Evolutionary conservation across 768 basidiomycete species (phyloP), one percentile per base, ranked within the genome.

Genomic region (Gloeostereum incarnatum): DNA sequence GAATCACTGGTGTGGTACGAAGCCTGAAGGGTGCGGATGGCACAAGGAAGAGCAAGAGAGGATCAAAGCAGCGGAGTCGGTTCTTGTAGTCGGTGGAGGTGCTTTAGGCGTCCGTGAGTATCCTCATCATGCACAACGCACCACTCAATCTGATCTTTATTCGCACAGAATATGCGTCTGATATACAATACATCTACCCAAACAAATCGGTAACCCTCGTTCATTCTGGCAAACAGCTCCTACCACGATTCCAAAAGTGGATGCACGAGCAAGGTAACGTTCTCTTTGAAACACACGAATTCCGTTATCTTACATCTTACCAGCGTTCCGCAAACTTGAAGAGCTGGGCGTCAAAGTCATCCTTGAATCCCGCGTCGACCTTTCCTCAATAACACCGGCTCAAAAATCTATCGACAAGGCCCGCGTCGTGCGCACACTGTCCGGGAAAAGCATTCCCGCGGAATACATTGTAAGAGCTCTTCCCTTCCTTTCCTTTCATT

Each of bases 81-180:
- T 86, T 3, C 65, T 84, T 4, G 68, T 86, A 9, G 69, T 84
- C 2, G 83, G 84, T 2, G 82, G 79, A 7, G 83, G 84, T 1
- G 78, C 83, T 1, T 67, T 85, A 7, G 83, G 82, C 3, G 73
- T 85, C 19, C 78, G 79, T 81, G 51, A 47, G 75, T 65, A 18
- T 29, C n/a, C 7, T n/a, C 18, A 26, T 35, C 30, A 17, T 39
- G 32, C 32, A 25, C 6, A 0, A 9, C 24, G n/a, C n/a, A n/a
- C n/a, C n/a, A n/a, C n/a, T n/a, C 10, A 21, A 32, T 16, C 16
- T 16, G 42, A 37, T 36, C 48, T 20, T 29, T 19, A n/a, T 10
- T 18, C 19, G 27, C 20, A 5, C 45, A 81, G 79, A 81, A 49
- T 75, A 75, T 44, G 77, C 78, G 0, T 69, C 74, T 3, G 80